Evolutionary conservation across 805 yeast genomes (phyloP), one percentile per base, ranked within the genome.

Genomic region (Candida sakaeoensis): DNA sequence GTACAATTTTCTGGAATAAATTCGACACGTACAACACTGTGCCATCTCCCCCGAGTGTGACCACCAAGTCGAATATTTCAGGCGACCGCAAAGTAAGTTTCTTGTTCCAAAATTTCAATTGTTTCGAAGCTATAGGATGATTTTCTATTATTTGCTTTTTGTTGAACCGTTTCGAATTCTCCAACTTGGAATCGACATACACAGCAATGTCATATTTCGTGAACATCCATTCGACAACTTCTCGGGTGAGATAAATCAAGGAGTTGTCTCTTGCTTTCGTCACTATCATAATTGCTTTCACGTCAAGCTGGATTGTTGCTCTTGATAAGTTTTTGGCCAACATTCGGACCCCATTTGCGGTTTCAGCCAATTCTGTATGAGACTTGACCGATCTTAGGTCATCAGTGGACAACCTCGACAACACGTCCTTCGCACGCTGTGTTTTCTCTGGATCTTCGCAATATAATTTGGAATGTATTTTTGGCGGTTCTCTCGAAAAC

Each of bases 201-300:
- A 90, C 82, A 1, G 57, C 54, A 32, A 68, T 63, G 34, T 60
- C 66, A 22, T 61, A 57, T 17, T 62, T 48, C 12, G 60, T 48
- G 27, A 88, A 57, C 21, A 88, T 59, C 91, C 93, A 89, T 51
- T 79, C 87, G 1, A 87, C 81, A 48, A 89, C 67, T 52, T 85
- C 93, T 42, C 91, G 70, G 0, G 96, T 85, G 33, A 87, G 64
- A 52, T 77, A 80, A 5, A 85, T 79, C 38, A 89, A 63, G 5
- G 88, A 80, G 50, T 84, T 81, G 56, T 89, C 96, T 40, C 95
- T 72, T 1, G 95, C 93, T 58, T 88, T 88, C n/a, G 96, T 88
- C 14, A 89, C 89, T 10, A 88, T 77, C 79, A 88, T 73, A 14
- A 88, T 77, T 13, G 85, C 78, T 33, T 74, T 73, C 14, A 85